Evolutionary conservation across 225 moss, liverwort and hornwort species (phyloP), one percentile per base, ranked within the genome.

Genomic region (Neckera pumila): DNA sequence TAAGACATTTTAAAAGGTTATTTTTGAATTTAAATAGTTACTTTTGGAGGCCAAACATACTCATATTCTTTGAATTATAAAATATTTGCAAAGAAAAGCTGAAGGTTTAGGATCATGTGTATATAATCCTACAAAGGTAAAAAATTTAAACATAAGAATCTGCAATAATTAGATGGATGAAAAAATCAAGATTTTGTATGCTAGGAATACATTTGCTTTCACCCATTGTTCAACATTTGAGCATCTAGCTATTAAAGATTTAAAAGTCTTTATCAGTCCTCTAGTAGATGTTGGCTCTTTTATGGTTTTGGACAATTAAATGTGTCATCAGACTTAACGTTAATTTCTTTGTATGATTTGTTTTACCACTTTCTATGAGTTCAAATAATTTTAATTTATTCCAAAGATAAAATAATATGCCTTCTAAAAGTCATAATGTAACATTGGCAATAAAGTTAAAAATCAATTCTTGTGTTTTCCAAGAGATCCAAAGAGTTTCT

Each of bases 381-480:
- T 25, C 70, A 40, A 70, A 40, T 69, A 8, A 25, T 70, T 14
- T 14, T 22, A 38, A 38, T 22, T 25, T 25, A 40, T 25, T 70
- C 10, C 9, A 25, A 70, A 40, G 12, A 47, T 10, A 10, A 47
- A 47, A 47, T 70, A 25, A 9, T 25, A 15, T 15, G 40, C 9
- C 26, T 26, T 71, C 26, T 70, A 71, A 42, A 26, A 26, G 2
- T 15, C 2, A 42, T 5, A 14, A 42, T 15, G 3, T 40, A 70
- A 70, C 25, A 40, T 14, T 0, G 0, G 0, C 0, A 0, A 0
- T 8, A 42, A 14, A 40, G 14, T 70, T 0, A 40, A 40, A 42
- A 9, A 14, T 15, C 2, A 26, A 42, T 42, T 71, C 8, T 40
- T 70, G 14, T 14, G 5, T 40, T 70, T 14, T 8, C 7, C 1